A percentile compares a stretch with the other conserved stretches of the same genome.
These are phyloP conservation scores for Lablab purpureus DNA, from an alignment of 306 rosid species.

Conservation along the genomic window DNA sequence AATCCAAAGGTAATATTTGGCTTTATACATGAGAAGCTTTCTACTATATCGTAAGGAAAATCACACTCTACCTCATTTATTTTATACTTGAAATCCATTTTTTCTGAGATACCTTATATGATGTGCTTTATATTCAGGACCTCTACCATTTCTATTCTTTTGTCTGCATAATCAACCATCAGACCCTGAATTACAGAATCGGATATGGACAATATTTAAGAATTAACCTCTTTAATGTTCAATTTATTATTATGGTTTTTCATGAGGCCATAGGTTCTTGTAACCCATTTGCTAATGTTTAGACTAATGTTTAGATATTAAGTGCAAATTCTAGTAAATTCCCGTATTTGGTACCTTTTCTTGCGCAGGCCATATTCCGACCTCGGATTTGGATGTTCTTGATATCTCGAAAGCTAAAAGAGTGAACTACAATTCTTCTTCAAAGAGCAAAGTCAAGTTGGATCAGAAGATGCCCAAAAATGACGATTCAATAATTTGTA, in stretches of 20 bases:
- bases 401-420: too few relatives aligned
- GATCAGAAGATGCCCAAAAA: too few relatives aligned
- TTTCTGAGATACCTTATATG: conserved; percentile 40
- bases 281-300: conserved; percentile 49
- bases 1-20: conserved; percentile 85
- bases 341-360: too few relatives aligned
- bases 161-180: conserved; percentile 97
- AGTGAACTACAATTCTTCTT: too few relatives aligned
- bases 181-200: conserved; percentile 94
- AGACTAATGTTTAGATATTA: conserved; percentile 81
- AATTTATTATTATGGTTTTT: conserved; percentile 13
- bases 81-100: conserved; percentile 14
- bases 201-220: conserved; percentile 91
- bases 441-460: too few relatives aligned
- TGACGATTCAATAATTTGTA: too few relatives aligned
- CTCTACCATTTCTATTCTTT: conserved; percentile 88
- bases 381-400: too few relatives aligned
- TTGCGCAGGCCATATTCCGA: too few relatives aligned
- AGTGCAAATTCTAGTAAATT: too few relatives aligned
- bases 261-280: conserved; percentile 35
- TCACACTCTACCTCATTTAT: conserved; percentile 25
- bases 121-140: conserved; percentile 68
- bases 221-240: conserved; percentile 52
- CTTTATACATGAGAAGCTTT: conserved; percentile 96
- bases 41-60: conserved; percentile 86